Percentiles rank a stretch among this genome's conserved stretches.
Conservation (phyloP, 2,329 filamentous ascomycete genomes). For the Apiospora hydei region DNA sequence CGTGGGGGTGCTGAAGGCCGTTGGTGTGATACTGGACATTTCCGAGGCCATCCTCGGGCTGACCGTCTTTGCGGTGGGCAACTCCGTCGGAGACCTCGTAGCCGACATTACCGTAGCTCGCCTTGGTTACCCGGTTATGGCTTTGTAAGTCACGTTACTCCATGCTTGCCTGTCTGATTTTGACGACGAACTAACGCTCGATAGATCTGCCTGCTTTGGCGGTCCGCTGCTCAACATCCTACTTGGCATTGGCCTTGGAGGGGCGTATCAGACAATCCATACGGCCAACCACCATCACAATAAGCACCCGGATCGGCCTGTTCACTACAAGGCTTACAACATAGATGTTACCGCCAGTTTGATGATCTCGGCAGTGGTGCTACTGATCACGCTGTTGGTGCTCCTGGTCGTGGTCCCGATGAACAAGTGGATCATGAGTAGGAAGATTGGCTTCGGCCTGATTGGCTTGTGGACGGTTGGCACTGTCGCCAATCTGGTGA, state of each 20-base stretch:
- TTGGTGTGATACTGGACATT: constrained; percentile 91
- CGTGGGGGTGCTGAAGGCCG: constrained; percentile 89
- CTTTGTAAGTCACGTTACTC: constrained; percentile 59
- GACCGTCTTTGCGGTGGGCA: constrained; percentile 95
- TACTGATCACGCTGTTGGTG: constrained; percentile 80
- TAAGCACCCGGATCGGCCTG: constrained; percentile 70
- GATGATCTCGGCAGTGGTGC: constrained; percentile 82
- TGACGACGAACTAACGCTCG: constrained; percentile 35
- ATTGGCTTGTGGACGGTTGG: constrained; percentile 83
- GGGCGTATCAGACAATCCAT: constrained; percentile 84
- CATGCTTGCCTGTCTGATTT: constrained; percentile 7
- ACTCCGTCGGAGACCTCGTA: constrained; percentile 91
- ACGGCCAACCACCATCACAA: constrained; percentile 70
- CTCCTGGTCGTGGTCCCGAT: constrained; percentile 82
- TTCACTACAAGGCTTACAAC: constrained; percentile 78
- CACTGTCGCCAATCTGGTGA: constrained; percentile 80
- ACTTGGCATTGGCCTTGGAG: constrained; percentile 90
- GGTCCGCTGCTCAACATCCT: constrained; percentile 98
- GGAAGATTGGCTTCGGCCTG: constrained; percentile 80
- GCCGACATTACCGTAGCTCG: constrained; percentile 94
- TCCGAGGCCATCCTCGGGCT: constrained; percentile 93
- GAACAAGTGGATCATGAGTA: constrained; percentile 86
- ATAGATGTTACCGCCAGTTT: constrained; percentile 87
- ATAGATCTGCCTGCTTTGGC: constrained; percentile 89
- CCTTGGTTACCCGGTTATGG: constrained; percentile 96